A percentile compares a stretch with the other conserved stretches of the same genome.
phyloP scores from a whole-genome alignment of 1,139 yeast species.

The Blastobotrys apis region DNA sequence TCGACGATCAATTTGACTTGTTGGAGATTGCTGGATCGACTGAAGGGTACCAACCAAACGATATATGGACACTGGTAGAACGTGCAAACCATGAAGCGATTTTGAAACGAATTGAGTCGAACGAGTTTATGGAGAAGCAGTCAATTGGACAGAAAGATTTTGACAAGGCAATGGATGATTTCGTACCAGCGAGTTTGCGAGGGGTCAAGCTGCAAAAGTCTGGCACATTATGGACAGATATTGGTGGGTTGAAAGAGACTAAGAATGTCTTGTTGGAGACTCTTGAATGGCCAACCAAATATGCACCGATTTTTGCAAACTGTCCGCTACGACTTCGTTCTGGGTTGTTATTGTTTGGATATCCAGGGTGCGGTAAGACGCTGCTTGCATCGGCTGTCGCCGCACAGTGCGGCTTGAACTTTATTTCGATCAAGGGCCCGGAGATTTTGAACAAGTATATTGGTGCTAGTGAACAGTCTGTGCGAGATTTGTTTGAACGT shows the following conservation, averaged over 20 bases:
- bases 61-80: slow-evolving; percentile 66
- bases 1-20: slow-evolving; percentile 47
- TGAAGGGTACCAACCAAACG: slow-evolving; percentile 87
- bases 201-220: slow-evolving; percentile 85
- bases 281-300: slow-evolving; percentile 94
- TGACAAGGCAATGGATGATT: slow-evolving; percentile 57
- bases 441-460: slow-evolving; percentile 93
- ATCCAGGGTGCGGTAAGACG: slow-evolving; percentile 98
- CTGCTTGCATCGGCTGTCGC: slow-evolving; percentile 91
- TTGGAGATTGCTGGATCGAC: slow-evolving; percentile 72
- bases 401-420: slow-evolving; percentile 88
- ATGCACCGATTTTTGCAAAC: slow-evolving; percentile 86
- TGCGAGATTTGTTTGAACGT: slow-evolving; percentile 85
- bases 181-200: slow-evolving; percentile 74
- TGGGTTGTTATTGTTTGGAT: slow-evolving; percentile 86
- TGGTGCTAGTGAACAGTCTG: slow-evolving; percentile 96
- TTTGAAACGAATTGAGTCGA: slow-evolving; percentile 22
- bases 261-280: slow-evolving; percentile 78
- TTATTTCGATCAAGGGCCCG: slow-evolving; percentile 93
- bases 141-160: slow-evolving; percentile 39
- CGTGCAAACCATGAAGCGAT: slow-evolving; percentile 58
- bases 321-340: slow-evolving; percentile 86
- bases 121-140: neutral
- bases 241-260: slow-evolving; percentile 81
- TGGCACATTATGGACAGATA: slow-evolving; percentile 73